Evolutionary conservation across 2,329 filamentous ascomycete genomes (phyloP).

Genomic region (Phaeosphaeriaceae sp.): DNA sequence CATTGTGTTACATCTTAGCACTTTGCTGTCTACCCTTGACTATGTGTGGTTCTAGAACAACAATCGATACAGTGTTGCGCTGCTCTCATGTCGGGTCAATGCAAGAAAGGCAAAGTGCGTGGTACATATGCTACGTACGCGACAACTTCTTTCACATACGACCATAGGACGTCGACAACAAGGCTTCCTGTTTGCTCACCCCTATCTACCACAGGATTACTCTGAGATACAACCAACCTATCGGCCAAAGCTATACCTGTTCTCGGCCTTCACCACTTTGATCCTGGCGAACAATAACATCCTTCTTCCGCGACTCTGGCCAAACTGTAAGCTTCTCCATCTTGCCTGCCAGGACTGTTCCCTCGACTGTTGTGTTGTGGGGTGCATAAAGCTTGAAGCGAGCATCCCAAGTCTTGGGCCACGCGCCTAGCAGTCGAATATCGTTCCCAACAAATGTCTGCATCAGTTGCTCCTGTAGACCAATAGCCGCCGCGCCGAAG

Average conservation of each 20-base stretch:
- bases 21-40: no score
- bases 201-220: neutral
- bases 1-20: no score
- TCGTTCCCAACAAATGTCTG: neutral
- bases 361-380: neutral
- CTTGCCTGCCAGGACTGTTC: neutral
- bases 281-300: neutral
- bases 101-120: no score
- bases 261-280: neutral
- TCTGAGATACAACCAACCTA: neutral
- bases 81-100: no score
- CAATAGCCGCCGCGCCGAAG: neutral
- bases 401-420: neutral
- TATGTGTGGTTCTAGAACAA: no score
- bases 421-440: conserved; percentile 1
- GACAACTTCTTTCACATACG: no score
- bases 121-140: no score
- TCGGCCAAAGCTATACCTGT: neutral
- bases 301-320: neutral
- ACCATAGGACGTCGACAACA: no score
- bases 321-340: neutral
- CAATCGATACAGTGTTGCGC: no score
- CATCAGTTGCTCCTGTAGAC: neutral
- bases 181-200: no score
- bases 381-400: conserved; percentile 1